A percentile compares a stretch with the other conserved stretches of the same genome.
Conservation (phyloP, 352 stramenopile genomes). For the Pythium phragmiticola region DNA sequence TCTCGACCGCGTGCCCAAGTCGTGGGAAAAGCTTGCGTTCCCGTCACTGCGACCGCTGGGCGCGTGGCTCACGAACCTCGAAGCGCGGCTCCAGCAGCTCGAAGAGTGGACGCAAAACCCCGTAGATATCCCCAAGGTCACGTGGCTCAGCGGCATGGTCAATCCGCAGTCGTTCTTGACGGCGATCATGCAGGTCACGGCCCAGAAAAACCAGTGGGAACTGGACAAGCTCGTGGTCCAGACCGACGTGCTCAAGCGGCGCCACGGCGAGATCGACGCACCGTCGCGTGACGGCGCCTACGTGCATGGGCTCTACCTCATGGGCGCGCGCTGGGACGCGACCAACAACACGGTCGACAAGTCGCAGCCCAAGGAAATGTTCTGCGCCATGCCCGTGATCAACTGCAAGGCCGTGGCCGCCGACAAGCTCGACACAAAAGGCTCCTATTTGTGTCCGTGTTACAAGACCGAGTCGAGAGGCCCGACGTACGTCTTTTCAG, state of each 20-base stretch:
- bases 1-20: conserved; percentile 90
- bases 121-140: conserved; percentile 95
- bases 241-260: conserved; percentile 95
- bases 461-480: conserved; percentile 97
- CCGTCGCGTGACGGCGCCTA: conserved; percentile 93
- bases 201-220: conserved; percentile 97
- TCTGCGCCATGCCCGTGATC: conserved; percentile 96
- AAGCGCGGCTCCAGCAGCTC: conserved; percentile 90
- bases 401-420: conserved; percentile 95
- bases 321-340: conserved; percentile 95
- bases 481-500: conserved; percentile 97
- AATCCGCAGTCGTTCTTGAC: conserved; percentile 97
- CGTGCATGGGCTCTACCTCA: conserved; percentile 93
- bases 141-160: conserved; percentile 93
- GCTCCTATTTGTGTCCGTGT: conserved; percentile 93
- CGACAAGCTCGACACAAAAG: conserved; percentile 95
- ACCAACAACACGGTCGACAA: conserved; percentile 93
- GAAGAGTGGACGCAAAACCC: conserved; percentile 97
- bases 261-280: conserved; percentile 88
- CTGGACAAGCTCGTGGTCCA: conserved; percentile 97
- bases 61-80: conserved; percentile 94
- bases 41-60: conserved; percentile 89
- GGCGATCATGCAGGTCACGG: conserved; percentile 96
- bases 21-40: conserved; percentile 95
- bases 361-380: conserved; percentile 98